Base-by-base conservation (phyloP, 805 yeast genomes). In the Wickerhamiella siamensis region DNA sequence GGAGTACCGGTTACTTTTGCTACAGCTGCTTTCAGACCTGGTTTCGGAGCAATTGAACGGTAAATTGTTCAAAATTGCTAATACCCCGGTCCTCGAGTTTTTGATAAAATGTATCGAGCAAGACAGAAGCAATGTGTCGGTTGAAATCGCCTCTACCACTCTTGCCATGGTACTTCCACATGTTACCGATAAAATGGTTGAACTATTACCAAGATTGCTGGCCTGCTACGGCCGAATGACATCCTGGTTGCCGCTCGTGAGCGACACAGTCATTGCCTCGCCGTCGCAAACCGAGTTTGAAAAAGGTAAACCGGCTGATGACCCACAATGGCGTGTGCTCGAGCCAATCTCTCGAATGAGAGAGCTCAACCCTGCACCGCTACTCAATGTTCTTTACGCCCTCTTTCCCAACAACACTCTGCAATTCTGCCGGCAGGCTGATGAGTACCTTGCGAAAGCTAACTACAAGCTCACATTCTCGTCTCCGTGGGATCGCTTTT, bases 371-470 rank as follows among this genome's bases (percentile, higher is more conserved):
- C 45, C 59, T 35, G 56, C 54, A 38, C 58, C 66, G 35, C 52
- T 73, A n/a, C 66, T 65, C 40, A 66, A 73, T 1, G 56, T 73
- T 20, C 51, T 77, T 1, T 77, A 77, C 47, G 82, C 79, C 0
- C 53, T 76, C 10, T 77, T 66, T 45, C 82, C 83, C 0, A 53
- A 65, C 18, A 71, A 71, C 46, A 57, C 75, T 4, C 49, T 66
- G 19, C 48, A 53, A 5, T 75, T 71, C 49, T 47, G 67, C 16
- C 59, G 63, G 17, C 54, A 58, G 34, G 75, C 81, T 4, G 44
- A 53, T 3, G 53, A 53, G 31, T 74, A 63, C 48, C 47, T 60
- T 31, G 40, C 48, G 5, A 32, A 43, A 40, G 45, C 52, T 40
- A 36, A 41, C 16, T 48, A 47, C 35, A 46, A 31, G 32, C 42